These are phyloP conservation scores for Pythium dissimile DNA, from an alignment of 352 stramenopile species.

Conservation along the genomic window DNA sequence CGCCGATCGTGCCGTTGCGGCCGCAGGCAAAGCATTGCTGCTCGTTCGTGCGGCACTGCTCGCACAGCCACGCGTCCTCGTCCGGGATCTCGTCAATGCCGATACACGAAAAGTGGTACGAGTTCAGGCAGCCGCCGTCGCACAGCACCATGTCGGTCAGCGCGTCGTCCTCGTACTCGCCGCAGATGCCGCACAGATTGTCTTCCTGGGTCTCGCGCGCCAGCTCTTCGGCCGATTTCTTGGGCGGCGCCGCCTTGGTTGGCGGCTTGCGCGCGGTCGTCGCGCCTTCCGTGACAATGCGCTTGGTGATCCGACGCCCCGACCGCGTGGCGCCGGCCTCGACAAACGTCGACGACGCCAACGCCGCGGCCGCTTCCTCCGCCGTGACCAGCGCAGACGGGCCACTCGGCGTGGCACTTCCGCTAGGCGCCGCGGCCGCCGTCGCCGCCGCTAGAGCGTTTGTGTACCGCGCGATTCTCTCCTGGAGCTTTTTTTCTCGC, in stretches of 20 bases:
- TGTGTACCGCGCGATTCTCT: not conserved
- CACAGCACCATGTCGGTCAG: slow-evolving; percentile 88
- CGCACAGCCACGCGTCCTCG: slow-evolving; percentile 86
- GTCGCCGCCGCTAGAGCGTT: not conserved
- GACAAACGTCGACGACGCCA: slow-evolving; percentile 43
- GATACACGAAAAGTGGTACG: slow-evolving; percentile 92
- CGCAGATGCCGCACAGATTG: slow-evolving; percentile 69
- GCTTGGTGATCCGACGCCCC: slow-evolving; percentile 63
- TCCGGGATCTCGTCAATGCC: slow-evolving; percentile 69
- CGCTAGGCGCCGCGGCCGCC: no score
- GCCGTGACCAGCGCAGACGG: not conserved
- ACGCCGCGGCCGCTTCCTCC: not conserved
- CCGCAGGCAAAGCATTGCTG: slow-evolving; percentile 89
- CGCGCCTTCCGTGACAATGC: slow-evolving; percentile 32
- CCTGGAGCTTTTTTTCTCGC: slow-evolving; percentile 22
- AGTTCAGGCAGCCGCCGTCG: slow-evolving; percentile 89
- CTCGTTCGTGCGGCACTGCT: slow-evolving; percentile 86
- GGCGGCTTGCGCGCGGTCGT: slow-evolving; percentile 19
- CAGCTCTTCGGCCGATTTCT: slow-evolving; percentile 22
- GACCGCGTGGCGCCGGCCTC: slow-evolving; percentile 59
- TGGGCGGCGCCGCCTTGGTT: slow-evolving; percentile 18
- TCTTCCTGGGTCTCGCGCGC: slow-evolving; percentile 57
- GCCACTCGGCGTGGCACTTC: no score
- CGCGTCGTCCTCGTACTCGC: slow-evolving; percentile 81
- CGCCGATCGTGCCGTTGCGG: slow-evolving; percentile 84